These are phyloP conservation scores for Carex myosuroides DNA, from an alignment of 176 grass and related monocot genomes.

Conservation along the genomic window DNA sequence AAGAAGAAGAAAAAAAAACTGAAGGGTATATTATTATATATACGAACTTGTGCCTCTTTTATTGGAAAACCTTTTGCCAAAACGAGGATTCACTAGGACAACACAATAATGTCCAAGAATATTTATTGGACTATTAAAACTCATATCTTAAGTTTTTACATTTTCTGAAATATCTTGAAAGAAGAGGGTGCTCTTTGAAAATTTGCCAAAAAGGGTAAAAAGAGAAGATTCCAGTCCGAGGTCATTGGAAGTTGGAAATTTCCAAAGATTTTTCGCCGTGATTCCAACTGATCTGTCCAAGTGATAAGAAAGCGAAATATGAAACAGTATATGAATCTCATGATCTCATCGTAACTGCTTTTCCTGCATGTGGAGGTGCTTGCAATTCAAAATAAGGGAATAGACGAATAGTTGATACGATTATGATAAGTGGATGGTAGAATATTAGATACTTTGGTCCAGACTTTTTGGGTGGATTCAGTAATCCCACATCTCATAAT, in stretches of 20 bases:
- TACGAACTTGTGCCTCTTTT: background rate
- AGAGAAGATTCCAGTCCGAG: slow-evolving; percentile 6
- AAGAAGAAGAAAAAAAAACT: background rate
- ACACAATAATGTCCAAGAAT: no score
- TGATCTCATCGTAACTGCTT: background rate
- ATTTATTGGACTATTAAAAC: no score
- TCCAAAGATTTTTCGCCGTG: background rate
- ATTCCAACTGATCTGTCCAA: background rate
- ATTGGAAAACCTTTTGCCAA: background rate
- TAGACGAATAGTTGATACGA: background rate
- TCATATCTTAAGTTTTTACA: background rate
- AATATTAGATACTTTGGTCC: slow-evolving; percentile 26
- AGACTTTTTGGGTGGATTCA: slow-evolving; percentile 26
- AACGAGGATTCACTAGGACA: background rate
- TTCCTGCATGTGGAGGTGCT: background rate
- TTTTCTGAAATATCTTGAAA: background rate
- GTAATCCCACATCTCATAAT: slow-evolving; percentile 23
- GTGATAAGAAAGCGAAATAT: background rate
- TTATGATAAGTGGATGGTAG: slow-evolving; percentile 11
- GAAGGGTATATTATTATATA: background rate
- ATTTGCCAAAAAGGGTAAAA: background rate
- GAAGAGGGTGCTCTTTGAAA: background rate
- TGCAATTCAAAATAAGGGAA: slow-evolving; percentile 4
- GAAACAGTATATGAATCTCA: slow-evolving; percentile 4
- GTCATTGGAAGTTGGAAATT: background rate